A percentile compares a stretch with the other conserved stretches of the same genome.
These are phyloP conservation scores for Arachis hypogaea DNA, from an alignment of 306 rosid genomes.

Conservation along the genomic window DNA sequence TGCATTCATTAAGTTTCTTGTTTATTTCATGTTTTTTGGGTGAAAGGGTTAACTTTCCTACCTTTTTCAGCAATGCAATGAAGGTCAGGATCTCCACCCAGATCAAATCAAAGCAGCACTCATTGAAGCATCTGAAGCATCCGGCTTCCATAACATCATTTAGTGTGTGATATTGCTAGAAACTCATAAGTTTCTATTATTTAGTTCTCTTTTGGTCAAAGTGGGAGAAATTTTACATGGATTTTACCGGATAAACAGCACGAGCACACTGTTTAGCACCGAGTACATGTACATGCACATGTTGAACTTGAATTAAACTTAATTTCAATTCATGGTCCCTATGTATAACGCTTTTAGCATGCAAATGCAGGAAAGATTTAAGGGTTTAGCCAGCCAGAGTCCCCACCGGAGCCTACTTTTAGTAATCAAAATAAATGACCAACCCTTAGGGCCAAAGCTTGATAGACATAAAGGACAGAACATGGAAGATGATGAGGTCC, in stretches of 20 bases:
- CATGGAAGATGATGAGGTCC: slow-evolving; percentile 43
- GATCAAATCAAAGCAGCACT: slow-evolving; percentile 72
- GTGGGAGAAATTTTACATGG: neutral
- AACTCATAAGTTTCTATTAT: slow-evolving; percentile 12
- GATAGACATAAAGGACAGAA: slow-evolving; percentile 42
- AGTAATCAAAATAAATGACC: slow-evolving; percentile 27
- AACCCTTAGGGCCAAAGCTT: slow-evolving; percentile 39
- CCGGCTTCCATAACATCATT: slow-evolving; percentile 52
- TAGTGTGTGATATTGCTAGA: slow-evolving; percentile 30
- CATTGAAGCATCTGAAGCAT: slow-evolving; percentile 70
- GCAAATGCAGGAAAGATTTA: slow-evolving; percentile 9
- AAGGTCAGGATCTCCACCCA: slow-evolving; percentile 61
- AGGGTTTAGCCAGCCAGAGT: slow-evolving; percentile 27
- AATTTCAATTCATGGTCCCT: neutral
- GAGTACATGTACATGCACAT: neutral
- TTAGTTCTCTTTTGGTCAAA: neutral
- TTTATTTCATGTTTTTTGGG: neutral
- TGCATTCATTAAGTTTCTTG: neutral
- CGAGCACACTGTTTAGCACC: neutral
- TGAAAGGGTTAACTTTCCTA: slow-evolving; percentile 4
- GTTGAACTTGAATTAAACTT: slow-evolving; percentile 4
- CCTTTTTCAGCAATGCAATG: slow-evolving; percentile 62
- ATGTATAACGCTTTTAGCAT: slow-evolving; percentile 8
- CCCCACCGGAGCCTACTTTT: slow-evolving; percentile 37
- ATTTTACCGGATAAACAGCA: neutral